Conservation (phyloP, 1,284 basidiomycete genomes). For the Peniophora sp. region DNA sequence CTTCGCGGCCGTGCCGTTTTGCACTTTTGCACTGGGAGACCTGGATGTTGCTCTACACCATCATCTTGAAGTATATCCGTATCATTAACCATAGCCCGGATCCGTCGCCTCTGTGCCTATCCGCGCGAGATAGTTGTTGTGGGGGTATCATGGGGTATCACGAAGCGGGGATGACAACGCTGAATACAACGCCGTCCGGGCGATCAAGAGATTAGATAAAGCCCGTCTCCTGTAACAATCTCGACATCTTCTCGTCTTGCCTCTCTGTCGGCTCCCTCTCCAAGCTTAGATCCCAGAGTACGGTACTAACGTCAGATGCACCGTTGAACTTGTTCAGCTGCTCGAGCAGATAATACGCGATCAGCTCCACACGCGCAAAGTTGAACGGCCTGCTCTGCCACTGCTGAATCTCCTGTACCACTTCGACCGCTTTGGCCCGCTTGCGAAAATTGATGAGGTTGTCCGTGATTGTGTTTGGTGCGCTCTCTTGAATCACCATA, state of each 20-base stretch:
- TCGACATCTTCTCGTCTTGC: constrained; percentile 90
- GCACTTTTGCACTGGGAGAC: no score
- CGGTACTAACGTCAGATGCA: constrained; percentile 47
- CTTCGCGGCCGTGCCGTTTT: no score
- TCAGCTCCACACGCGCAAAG: constrained; percentile 59
- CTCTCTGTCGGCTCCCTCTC: constrained; percentile 87
- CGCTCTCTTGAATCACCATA: constrained; percentile 98
- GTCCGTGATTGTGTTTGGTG: constrained; percentile 77
- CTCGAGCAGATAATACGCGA: constrained; percentile 75
- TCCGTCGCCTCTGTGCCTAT: no score
- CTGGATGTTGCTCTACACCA: no score
- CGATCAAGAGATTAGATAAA: constrained; percentile 48
- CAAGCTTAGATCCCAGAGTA: constrained; percentile 81
- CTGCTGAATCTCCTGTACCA: constrained; percentile 93
- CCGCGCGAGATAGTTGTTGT: no score
- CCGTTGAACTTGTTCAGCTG: constrained; percentile 65
- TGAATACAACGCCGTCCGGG: no score
- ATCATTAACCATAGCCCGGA: no score
- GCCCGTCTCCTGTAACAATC: constrained; percentile 81
- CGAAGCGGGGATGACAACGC: no score
- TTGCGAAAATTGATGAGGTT: constrained; percentile 95
- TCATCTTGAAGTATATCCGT: no score
- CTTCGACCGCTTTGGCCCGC: constrained; percentile 86
- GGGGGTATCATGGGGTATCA: no score
- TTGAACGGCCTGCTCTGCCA: constrained; percentile 93